Conservation (phyloP, 306 rosid species). For the Castanea sativa region DNA sequence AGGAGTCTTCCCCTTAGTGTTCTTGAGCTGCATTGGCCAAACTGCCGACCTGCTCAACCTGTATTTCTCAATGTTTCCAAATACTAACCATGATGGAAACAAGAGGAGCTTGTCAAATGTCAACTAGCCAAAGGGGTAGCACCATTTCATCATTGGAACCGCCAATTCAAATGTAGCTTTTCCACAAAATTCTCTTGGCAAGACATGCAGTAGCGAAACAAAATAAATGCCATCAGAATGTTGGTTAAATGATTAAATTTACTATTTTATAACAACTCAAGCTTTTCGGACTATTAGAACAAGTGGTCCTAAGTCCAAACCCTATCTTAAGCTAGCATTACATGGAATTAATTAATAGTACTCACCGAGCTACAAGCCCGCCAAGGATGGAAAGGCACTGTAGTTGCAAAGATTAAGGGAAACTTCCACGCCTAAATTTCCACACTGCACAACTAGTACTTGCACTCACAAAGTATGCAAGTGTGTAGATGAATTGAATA, state of each 20-base stretch:
- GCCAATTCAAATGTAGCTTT: constrained; percentile 83
- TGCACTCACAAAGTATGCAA: constrained; percentile 9
- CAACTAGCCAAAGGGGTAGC: constrained; percentile 73
- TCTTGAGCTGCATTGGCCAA: constrained; percentile 78
- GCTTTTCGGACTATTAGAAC: too few relatives aligned
- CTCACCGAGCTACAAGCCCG: constrained; percentile 84
- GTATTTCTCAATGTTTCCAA: constrained; percentile 61
- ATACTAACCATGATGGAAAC: constrained; percentile 57
- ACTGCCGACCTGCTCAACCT: constrained; percentile 67
- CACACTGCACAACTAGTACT: constrained; percentile 79
- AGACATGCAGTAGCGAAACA: constrained; percentile 53
- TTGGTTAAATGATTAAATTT: too few relatives aligned
- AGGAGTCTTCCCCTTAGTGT: constrained; percentile 78
- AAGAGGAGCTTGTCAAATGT: constrained; percentile 46
- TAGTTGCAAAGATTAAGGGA: constrained; percentile 85
- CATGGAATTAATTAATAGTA: not conserved
- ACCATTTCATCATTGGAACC: constrained; percentile 62
- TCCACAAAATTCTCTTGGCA: constrained; percentile 72
- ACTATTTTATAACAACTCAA: too few relatives aligned
- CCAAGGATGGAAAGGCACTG: constrained; percentile 74
- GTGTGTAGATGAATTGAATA: too few relatives aligned
- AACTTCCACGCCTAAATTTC: constrained; percentile 94
- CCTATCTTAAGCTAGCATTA: too few relatives aligned
- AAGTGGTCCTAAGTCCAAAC: too few relatives aligned
- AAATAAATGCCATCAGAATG: constrained; percentile 23